Evolutionary conservation across 2,329 filamentous ascomycete genomes (phyloP), one percentile per base, ranked within the genome.

Genomic region (Nothomitra cinnamomea): DNA sequence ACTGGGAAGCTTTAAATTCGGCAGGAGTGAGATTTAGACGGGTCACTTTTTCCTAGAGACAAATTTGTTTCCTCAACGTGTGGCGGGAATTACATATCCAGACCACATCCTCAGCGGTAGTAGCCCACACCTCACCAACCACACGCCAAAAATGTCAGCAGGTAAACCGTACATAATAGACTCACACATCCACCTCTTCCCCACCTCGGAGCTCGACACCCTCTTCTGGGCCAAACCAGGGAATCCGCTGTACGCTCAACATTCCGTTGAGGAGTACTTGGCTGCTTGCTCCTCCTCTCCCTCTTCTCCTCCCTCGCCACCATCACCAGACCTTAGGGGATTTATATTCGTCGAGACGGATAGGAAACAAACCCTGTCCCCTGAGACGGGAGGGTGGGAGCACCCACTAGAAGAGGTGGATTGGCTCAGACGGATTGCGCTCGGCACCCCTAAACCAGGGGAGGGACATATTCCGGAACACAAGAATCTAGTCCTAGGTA

Each of bases 111-210:
- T n/a, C 43, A 25, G 22, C 22, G 25, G 25, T 15, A n/a, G 38
- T 5, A 41, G 17, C 38, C 5, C 7, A 7, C 35, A 38, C 35
- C 15, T 15, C 7, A 38, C 35, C 35, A 17, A 22, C 41, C 12
- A 45, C 19, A 42, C 17, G 17, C 41, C 4, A 28, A 48, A 48
- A 41, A 13, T 15, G 25, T n/a, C n/a, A 25, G 43, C 4, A 15
- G 21, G 12, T 6, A 5, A 48, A 48, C 49, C 49, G n/a, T 25
- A 22, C 25, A 82, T 94, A 63, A 79, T 95, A 67, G 89, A 95
- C 72, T 83, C 87, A 40, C 90, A 95, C 72, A 83, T 95, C 68
- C 89, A 95, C 70, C 80, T 95, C 62, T 95, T 80, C 72, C 85
- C 87, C 45, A 67, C 72, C 47, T 75, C 77, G 53, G 84, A 90